A percentile compares a stretch with the other conserved stretches of the same genome.
These are phyloP conservation scores for Boletellus sp. DNA, from an alignment of 768 basidiomycete species.

Conservation along the genomic window DNA sequence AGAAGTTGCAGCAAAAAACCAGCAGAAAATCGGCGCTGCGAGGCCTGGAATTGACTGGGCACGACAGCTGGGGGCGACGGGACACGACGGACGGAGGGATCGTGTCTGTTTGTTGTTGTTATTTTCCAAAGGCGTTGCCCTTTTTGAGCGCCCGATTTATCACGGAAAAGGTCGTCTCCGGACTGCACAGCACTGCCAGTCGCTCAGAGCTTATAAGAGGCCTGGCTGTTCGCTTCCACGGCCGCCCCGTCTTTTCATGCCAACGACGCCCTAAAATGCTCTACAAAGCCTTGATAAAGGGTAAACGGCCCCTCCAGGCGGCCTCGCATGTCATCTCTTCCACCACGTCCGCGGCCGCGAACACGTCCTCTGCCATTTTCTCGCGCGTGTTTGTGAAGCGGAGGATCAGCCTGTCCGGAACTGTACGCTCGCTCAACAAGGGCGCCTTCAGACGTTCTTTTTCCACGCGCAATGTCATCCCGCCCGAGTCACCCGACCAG, in stretches of 20 bases:
- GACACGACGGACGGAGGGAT: no score
- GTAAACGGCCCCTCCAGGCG: constrained; percentile 53
- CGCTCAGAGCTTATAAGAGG: constrained; percentile 2
- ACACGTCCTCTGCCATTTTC: constrained; percentile 30
- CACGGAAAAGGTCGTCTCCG: constrained; percentile 4
- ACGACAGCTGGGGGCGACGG: no score
- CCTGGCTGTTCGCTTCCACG: constrained; percentile 5
- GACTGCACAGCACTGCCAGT: constrained; percentile 2
- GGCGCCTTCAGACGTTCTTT: constrained; percentile 25
- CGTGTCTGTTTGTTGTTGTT: constrained; percentile 25
- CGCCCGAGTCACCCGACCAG: constrained; percentile 45
- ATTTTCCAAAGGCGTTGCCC: constrained; percentile 19
- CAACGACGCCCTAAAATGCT: constrained; percentile 23
- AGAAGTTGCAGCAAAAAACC: background rate
- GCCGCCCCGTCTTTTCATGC: constrained; percentile 17
- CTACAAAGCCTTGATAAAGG: constrained; percentile 35
- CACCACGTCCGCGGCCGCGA: constrained; percentile 28
- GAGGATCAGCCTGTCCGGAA: constrained; percentile 30
- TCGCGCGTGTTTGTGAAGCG: constrained; percentile 32
- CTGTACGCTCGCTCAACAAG: constrained; percentile 27
- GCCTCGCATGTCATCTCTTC: constrained; percentile 40
- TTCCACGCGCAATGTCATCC: constrained; percentile 22
- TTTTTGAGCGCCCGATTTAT: constrained; percentile 9
- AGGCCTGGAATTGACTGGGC: no score
- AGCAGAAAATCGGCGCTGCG: no score